Percentiles rank a stretch among this genome's conserved stretches.
Conservation (phyloP, 1,139 yeast species). For the Schizosaccharomyces versatilis region DNA sequence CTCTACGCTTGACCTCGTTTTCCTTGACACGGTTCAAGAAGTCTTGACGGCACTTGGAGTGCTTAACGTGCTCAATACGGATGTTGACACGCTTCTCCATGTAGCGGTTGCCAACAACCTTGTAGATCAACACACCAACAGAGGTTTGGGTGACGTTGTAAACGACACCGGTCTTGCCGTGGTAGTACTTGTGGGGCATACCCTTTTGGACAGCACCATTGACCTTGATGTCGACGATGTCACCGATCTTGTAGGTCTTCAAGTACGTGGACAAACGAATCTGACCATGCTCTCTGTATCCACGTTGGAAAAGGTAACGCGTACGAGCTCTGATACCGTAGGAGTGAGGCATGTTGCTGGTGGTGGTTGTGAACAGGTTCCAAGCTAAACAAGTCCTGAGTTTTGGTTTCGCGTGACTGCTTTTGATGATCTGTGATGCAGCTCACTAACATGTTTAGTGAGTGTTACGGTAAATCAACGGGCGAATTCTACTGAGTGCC, state of each 20-base stretch:
- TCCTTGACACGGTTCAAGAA: conserved; percentile 94
- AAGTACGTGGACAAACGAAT: conserved; percentile 65
- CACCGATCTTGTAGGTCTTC: conserved; percentile 96
- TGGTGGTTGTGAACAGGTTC: neutral
- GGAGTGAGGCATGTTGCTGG: conserved; percentile 69
- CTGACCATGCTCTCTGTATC: conserved; percentile 11
- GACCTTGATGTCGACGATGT: conserved; percentile 97
- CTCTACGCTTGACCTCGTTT: conserved; percentile 81
- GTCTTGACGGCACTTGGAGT: conserved; percentile 98
- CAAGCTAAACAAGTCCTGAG: neutral
- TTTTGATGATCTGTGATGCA: too few species aligned
- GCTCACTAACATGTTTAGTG: too few species aligned
- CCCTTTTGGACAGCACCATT: conserved; percentile 95
- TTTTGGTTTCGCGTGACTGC: too few species aligned
- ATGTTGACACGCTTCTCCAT: conserved; percentile 94
- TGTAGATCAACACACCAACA: conserved; percentile 94
- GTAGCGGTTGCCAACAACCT: conserved; percentile 98
- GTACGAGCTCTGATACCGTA: conserved; percentile 18
- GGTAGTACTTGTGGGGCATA: conserved; percentile 99
- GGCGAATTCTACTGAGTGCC: too few species aligned
- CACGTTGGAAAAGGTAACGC: conserved; percentile 9
- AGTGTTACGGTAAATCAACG: too few species aligned
- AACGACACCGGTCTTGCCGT: conserved; percentile 98
- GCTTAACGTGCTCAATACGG: conserved; percentile 97
- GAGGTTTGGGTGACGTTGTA: conserved; percentile 97